Percentiles rank a stretch among this genome's conserved stretches.
Evolutionary conservation across 2,329 filamentous ascomycete genomes (phyloP).

Genomic region (Diaporthe capsici): DNA sequence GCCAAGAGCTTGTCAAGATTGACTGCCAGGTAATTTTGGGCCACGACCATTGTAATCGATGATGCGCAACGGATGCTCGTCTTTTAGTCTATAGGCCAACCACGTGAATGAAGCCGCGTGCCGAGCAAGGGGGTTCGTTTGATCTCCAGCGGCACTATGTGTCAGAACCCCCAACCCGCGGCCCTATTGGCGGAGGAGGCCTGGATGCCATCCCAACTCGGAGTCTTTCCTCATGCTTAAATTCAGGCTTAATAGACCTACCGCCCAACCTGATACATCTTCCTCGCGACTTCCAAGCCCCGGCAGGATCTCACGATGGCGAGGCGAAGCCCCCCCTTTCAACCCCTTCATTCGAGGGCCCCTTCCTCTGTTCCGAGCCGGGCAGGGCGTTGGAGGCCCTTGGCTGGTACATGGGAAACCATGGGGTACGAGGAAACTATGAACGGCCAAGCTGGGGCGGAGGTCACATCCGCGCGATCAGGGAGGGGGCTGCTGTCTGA

Average conservation of each 20-base stretch:
- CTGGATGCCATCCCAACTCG: constrained; percentile 24
- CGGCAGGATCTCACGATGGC: constrained; percentile 20
- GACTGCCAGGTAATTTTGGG: neutral
- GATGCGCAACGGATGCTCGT: neutral
- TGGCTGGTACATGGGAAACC: neutral
- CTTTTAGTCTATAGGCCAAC: neutral
- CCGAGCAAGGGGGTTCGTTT: constrained; percentile 37
- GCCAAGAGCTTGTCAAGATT: neutral
- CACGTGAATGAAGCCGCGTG: constrained; percentile 18
- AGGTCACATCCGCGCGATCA: neutral
- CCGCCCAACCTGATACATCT: constrained; percentile 4
- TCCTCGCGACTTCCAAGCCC: constrained; percentile 9
- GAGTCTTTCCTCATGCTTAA: constrained; percentile 32
- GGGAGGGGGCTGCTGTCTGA: neutral
- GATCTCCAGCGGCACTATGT: constrained; percentile 34
- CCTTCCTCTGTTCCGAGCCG: constrained; percentile 5
- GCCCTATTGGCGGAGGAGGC: constrained; percentile 12
- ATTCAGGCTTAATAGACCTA: constrained; percentile 22
- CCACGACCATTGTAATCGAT: neutral
- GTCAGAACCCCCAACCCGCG: constrained; percentile 10
- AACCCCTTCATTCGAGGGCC: neutral
- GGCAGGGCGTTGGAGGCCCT: neutral
- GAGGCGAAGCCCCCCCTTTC: neutral
- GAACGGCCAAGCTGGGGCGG: constrained; percentile 1
- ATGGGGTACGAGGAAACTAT: neutral